Percentiles rank a stretch among this genome's conserved stretches.
These are phyloP conservation scores for Amanita thiersii DNA, from an alignment of 768 basidiomycete genomes.

Conservation along the genomic window DNA sequence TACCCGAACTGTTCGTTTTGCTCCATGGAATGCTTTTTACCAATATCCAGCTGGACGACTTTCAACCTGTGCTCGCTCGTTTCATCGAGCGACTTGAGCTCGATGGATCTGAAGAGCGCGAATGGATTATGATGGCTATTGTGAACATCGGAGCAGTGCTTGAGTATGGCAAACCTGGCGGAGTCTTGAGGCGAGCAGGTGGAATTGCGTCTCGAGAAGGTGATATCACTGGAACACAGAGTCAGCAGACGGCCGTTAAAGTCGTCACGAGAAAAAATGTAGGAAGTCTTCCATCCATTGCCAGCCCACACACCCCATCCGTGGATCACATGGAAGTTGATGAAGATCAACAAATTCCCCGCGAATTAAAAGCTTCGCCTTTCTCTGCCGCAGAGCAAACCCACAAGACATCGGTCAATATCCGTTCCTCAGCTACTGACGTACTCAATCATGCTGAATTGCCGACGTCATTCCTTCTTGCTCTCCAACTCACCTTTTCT, in stretches of 20 bases:
- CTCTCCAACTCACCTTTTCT: conserved; percentile 70
- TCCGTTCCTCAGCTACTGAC: conserved; percentile 22
- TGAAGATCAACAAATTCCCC: conserved; percentile 20
- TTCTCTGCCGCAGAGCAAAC: background rate
- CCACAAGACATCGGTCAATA: background rate
- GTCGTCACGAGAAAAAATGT: conserved; percentile 2
- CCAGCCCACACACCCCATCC: too few relatives aligned
- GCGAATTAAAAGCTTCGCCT: conserved; percentile 11
- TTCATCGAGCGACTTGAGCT: conserved; percentile 83
- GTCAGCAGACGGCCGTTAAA: conserved; percentile 19
- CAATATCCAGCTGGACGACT: conserved; percentile 89
- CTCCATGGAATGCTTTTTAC: conserved; percentile 98
- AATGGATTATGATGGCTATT: conserved; percentile 96
- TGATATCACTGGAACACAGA: background rate
- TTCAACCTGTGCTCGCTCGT: conserved; percentile 69
- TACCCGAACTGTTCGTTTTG: conserved; percentile 78
- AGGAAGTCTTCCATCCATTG: too few relatives aligned
- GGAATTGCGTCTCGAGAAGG: conserved; percentile 34
- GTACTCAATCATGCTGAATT: conserved; percentile 33
- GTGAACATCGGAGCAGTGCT: conserved; percentile 76
- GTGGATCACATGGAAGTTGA: conserved; percentile 36
- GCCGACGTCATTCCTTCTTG: conserved; percentile 62
- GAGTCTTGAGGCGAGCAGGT: conserved; percentile 60
- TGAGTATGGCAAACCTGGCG: conserved; percentile 78
- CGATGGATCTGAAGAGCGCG: conserved; percentile 72